Conservation (phyloP, 225 moss, liverwort and hornwort species). For the Physcomitrium patens region DNA sequence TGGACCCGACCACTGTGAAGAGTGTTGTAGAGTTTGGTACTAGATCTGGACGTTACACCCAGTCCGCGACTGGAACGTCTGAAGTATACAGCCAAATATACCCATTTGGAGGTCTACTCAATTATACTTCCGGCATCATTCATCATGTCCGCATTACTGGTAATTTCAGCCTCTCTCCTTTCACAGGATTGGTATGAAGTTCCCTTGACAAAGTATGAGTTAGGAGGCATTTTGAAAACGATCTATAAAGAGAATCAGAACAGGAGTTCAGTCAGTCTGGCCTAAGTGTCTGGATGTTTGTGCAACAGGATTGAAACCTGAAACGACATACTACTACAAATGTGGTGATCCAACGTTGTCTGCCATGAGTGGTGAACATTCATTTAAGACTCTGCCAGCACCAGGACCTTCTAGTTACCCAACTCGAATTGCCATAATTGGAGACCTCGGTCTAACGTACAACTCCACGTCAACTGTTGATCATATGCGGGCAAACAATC, state of each 20-base stretch:
- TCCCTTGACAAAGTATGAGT: not conserved
- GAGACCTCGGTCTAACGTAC: constrained; percentile 85
- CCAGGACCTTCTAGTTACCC: constrained; percentile 75
- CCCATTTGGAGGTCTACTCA: constrained; percentile 67
- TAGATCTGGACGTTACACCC: constrained; percentile 39
- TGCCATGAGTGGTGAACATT: constrained; percentile 68
- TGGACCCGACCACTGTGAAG: constrained; percentile 69
- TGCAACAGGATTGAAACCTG: constrained; percentile 60
- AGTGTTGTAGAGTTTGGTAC: constrained; percentile 70
- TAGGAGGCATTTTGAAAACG: not conserved
- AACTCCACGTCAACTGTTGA: constrained; percentile 84
- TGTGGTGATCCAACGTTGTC: constrained; percentile 72
- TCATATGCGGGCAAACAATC: constrained; percentile 66
- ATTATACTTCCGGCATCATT: constrained; percentile 88
- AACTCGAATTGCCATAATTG: constrained; percentile 65
- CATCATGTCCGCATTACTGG: constrained; percentile 85
- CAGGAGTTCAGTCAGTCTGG: not conserved
- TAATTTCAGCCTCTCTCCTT: constrained; percentile 3
- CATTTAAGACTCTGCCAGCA: constrained; percentile 64
- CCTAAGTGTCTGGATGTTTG: not conserved
- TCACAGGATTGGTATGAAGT: not conserved
- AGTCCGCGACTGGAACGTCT: constrained; percentile 53
- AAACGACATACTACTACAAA: constrained; percentile 65
- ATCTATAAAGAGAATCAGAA: not conserved
- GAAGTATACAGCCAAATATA: constrained; percentile 85